phyloP scores from a whole-genome alignment of 208 protist species.

The Leishmania amazonensis region DNA sequence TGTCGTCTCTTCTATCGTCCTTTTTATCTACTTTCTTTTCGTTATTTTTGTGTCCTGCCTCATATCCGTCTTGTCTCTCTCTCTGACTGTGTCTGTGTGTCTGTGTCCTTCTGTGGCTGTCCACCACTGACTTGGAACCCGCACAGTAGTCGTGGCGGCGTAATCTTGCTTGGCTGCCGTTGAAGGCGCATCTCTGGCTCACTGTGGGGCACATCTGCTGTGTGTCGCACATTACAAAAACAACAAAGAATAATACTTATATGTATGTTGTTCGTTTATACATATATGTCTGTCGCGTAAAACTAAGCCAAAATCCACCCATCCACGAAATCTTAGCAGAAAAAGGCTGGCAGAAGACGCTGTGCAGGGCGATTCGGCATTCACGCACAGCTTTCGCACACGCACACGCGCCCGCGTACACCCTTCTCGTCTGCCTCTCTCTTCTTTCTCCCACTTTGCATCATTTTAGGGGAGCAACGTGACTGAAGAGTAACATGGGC shows the following conservation, averaged over 20 bases:
- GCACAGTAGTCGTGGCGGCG: background rate
- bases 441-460: background rate
- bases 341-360: background rate
- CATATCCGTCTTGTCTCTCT: background rate
- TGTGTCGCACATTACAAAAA: background rate
- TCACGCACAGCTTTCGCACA: background rate
- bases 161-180: background rate
- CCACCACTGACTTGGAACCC: background rate
- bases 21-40: background rate
- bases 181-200: background rate
- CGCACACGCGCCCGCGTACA: background rate
- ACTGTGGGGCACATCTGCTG: background rate
- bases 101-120: background rate
- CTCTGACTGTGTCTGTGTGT: background rate
- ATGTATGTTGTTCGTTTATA: too few relatives aligned
- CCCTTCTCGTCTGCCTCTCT: background rate
- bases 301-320: background rate
- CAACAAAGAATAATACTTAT: background rate
- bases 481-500: constrained; percentile 9
- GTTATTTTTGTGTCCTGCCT: background rate
- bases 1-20: background rate
- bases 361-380: background rate
- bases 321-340: background rate
- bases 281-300: too few relatives aligned
- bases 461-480: background rate